These are phyloP conservation scores for Immersiella caudata DNA, from an alignment of 495 filamentous ascomycete genomes.

Conservation along the genomic window DNA sequence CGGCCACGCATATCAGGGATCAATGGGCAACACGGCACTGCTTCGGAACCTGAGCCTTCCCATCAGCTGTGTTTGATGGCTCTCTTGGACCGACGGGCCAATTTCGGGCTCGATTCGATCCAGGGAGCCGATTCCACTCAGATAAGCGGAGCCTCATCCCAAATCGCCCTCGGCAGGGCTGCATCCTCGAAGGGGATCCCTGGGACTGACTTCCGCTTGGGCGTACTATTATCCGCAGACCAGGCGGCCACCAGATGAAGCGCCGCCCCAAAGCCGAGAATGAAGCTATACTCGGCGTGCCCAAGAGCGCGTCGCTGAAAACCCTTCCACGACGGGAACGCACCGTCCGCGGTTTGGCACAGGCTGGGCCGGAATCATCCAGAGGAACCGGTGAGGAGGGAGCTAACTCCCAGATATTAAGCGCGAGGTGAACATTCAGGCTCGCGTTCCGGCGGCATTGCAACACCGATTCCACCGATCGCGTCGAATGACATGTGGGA, in stretches of 20 bases:
- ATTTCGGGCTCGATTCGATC: constrained; percentile 12
- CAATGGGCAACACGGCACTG: neutral
- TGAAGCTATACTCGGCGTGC: neutral
- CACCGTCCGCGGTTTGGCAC: neutral
- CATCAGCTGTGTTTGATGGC: neutral
- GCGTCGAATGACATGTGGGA: constrained; percentile 1
- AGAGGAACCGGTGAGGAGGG: constrained; percentile 20
- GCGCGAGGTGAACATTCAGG: constrained; percentile 10
- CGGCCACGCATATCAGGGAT: neutral
- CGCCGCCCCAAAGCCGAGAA: neutral
- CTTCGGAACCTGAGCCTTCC: constrained; percentile 6
- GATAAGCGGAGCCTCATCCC: constrained; percentile 20
- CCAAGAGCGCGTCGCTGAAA: neutral
- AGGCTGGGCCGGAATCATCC: neutral
- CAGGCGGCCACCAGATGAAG: neutral
- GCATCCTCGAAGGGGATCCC: constrained; percentile 18
- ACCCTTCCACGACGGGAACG: neutral
- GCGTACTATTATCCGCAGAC: neutral
- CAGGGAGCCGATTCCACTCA: neutral
- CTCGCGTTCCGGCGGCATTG: constrained; percentile 11
- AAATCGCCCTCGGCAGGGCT: constrained; percentile 18
- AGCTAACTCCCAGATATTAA: constrained; percentile 23
- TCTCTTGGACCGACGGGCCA: constrained; percentile 15
- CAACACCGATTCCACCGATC: constrained; percentile 12
- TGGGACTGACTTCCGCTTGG: constrained; percentile 24